Base-by-base conservation (phyloP, 2,329 filamentous ascomycete genomes). In the Delphinella strobiligena region DNA sequence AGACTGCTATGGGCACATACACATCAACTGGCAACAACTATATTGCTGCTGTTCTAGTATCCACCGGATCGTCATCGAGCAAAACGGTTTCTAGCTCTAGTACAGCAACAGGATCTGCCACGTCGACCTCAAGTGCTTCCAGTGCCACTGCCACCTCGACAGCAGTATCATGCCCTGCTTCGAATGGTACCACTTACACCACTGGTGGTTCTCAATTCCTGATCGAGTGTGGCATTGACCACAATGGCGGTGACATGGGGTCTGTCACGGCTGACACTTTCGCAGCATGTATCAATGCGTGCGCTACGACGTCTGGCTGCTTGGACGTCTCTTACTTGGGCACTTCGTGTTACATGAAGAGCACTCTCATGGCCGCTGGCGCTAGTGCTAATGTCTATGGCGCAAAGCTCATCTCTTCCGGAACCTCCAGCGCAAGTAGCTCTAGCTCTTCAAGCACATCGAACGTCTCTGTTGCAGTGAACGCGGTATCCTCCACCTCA, bases 211-310 rank as follows among this genome's bases (percentile, higher is more conserved):
- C 48, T 34, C 49, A 44, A 36, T 55, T 55, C 41, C 43, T 46
- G 24, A 46, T 54, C 40, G 50, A 53, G 29, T 55, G 54, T 41
- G 49, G 44, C 19, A 48, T 53, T 15, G 54, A 57, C 31, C 51
- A 56, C 33, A 34, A 41, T 8, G 52, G 45, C 4, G 54, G 53
- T 22, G 51, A 57, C 40, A 47, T 56, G 40, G 41, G 40, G 4
- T 45, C 41, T 14, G 46, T 47, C 15, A 18, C 31, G 4, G 49
- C 24, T 36, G 45, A 52, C 17, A 38, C 45, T 14, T 47, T 58
- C 32, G 38, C 47, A 24, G 38, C 42, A 4, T 55, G 53, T 32
- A 48, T 55, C 31, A 45, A 50, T 11, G 41, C 45, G 8, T 55
- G 52, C 36, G 47, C 49, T 24, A 34, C 38, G 1, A 44, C 44